These are phyloP conservation scores for Mucuna pruriens DNA, from an alignment of 306 rosid genomes.

Conservation along the genomic window DNA sequence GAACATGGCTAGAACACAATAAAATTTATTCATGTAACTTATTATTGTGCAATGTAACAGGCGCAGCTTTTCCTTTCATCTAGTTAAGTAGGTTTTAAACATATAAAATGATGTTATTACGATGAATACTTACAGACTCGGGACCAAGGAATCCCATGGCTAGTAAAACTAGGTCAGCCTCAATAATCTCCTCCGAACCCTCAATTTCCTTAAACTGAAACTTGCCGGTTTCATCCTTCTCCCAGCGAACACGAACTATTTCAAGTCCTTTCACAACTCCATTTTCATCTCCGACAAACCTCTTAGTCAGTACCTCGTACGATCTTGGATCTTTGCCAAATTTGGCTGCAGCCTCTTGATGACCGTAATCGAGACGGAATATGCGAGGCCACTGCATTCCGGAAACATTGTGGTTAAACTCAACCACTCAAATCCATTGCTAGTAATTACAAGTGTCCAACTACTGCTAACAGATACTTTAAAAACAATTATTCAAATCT, in stretches of 20 bases:
- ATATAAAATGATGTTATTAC: neutral
- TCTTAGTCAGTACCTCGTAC: slow-evolving; percentile 89
- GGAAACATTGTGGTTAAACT: slow-evolving; percentile 26
- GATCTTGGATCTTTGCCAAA: slow-evolving; percentile 96
- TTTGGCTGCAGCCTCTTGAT: slow-evolving; percentile 90
- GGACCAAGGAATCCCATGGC: slow-evolving; percentile 99
- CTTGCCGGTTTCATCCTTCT: slow-evolving; percentile 87
- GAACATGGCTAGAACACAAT: neutral
- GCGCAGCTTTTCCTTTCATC: neutral
- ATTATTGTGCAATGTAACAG: too few relatives aligned
- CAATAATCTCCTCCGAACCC: slow-evolving; percentile 87
- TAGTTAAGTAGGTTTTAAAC: neutral
- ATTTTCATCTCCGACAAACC: slow-evolving; percentile 89
- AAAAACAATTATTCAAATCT: slow-evolving; percentile 29
- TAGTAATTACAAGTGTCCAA: neutral
- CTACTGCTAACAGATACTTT: neutral
- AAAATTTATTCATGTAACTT: neutral
- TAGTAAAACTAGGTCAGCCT: slow-evolving; percentile 80
- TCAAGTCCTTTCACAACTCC: slow-evolving; percentile 87
- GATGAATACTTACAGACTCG: slow-evolving; percentile 71
- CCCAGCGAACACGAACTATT: slow-evolving; percentile 76
- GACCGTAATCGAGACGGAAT: slow-evolving; percentile 96
- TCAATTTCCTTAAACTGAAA: slow-evolving; percentile 88
- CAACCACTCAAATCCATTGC: neutral
- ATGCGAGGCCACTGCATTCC: slow-evolving; percentile 91